Percentiles rank a stretch among this genome's conserved stretches.
Conservation (phyloP, 768 basidiomycete species). For the Lactarius sanguifluus region DNA sequence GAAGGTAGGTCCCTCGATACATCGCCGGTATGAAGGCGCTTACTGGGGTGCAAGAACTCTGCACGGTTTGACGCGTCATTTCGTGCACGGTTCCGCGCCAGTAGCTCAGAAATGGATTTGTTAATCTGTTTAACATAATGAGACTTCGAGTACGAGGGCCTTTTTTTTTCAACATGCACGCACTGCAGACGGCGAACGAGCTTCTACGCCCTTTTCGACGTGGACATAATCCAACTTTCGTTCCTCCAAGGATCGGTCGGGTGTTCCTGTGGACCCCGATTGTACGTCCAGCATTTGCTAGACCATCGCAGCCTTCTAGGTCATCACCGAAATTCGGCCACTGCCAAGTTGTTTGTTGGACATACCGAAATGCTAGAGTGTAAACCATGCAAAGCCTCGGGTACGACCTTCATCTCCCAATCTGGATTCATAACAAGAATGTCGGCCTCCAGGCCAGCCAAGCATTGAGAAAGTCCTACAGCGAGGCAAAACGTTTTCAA, state of each 20-base stretch:
- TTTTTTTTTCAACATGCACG: conserved; percentile 33
- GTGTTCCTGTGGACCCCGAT: conserved; percentile 31
- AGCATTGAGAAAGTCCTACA: conserved; percentile 32
- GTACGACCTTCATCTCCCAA: conserved; percentile 31
- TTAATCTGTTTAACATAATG: conserved; percentile 45
- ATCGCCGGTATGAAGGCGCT: conserved; percentile 43
- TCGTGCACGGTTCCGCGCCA: conserved; percentile 66
- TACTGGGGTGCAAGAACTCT: conserved; percentile 68
- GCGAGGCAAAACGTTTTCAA: conserved; percentile 28
- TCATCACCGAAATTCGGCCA: conserved; percentile 22
- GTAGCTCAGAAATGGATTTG: conserved; percentile 68
- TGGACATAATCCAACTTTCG: conserved; percentile 66
- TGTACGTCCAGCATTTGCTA: conserved; percentile 30
- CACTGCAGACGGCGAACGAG: conserved; percentile 60
- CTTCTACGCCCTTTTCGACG: conserved; percentile 44
- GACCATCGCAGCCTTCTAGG: conserved; percentile 19
- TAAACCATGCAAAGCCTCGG: conserved; percentile 31
- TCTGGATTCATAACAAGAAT: conserved; percentile 35
- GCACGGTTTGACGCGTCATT: conserved; percentile 76
- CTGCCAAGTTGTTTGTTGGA: background rate
- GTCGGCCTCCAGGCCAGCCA: conserved; percentile 33
- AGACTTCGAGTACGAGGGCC: background rate
- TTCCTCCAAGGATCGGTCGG: conserved; percentile 51
- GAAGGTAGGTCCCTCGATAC: background rate
- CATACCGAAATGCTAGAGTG: conserved; percentile 30